Evolutionary conservation across 768 basidiomycete genomes (phyloP), one percentile per base, ranked within the genome.

Genomic region (Trametes sanguinea): DNA sequence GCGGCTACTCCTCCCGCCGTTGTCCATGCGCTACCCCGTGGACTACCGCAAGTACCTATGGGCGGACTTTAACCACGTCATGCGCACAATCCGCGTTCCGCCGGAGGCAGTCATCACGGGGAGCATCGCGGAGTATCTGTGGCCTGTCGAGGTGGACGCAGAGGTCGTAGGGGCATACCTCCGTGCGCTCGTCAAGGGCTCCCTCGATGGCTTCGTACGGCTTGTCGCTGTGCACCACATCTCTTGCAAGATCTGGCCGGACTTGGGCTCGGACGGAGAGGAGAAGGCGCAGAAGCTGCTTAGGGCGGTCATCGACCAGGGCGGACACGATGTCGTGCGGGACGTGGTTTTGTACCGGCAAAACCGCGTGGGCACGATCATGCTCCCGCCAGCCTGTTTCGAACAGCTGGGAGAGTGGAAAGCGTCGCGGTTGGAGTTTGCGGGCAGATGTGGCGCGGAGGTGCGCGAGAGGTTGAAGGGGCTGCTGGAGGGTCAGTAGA

Each of bases 41-140:
- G 95, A 98, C 76, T 97, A 93, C 70, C 86, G 95, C 53, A 87
- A 85, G 64, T 83, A 87, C 57, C 71, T 98, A 4, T 97, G 92
- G 90, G 85, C 80, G 58, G 95, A 96, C 67, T 90, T 85, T 65
- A 79, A 79, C 2, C 88, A 90, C 67, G 71, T 86, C 43, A 70
- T 93, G 55, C 82, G 81, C 67, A 88, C 81, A 27, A 77, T 94
- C 32, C 81, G 81, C 17, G 78, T 79, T 5, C 73, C 79, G 6
- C 69, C 82, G 14, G 81, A 79, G 11, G 77, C 82, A 2, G 80
- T 88, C n/a, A 65, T 90, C 30, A 78, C 79, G 30, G 75, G 74
- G 13, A 81, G 84, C 59, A 62, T 88, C 7, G 76, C 77, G 43
- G 85, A 87, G 63, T 93, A 84, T 67, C 69, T 94, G 33, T 89